Conservation (phyloP, 306 rosid species). For the Heteromeles arbutifolia region DNA sequence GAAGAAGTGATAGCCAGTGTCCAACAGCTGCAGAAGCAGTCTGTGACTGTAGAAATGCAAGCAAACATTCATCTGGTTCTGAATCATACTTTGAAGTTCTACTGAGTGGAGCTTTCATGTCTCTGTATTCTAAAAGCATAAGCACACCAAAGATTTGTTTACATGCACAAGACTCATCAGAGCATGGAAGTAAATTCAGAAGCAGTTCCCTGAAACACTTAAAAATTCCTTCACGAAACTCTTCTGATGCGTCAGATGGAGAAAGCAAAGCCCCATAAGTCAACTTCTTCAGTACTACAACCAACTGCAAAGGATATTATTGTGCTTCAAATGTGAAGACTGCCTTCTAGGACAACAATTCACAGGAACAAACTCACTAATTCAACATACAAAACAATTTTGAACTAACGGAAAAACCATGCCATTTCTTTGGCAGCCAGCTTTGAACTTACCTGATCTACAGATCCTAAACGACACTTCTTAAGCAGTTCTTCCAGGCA, state of each 20-base stretch:
- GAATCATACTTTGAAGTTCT: conserved; percentile 28
- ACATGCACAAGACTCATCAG: conserved; percentile 55
- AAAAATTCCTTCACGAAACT: conserved; percentile 88
- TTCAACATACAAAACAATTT: background rate
- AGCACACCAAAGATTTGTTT: conserved; percentile 46
- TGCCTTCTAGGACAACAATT: background rate
- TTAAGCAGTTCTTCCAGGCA: conserved; percentile 80
- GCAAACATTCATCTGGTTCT: conserved; percentile 66
- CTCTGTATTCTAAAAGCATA: conserved; percentile 39
- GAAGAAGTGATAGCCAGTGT: conserved; percentile 95
- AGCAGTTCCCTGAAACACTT: conserved; percentile 70
- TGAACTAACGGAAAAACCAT: background rate
- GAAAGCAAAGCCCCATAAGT: conserved; percentile 82
- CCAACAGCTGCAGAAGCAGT: conserved; percentile 84
- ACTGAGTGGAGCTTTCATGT: conserved; percentile 18
- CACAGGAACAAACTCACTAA: background rate
- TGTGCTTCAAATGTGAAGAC: conserved; percentile 5
- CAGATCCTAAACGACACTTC: conserved; percentile 73
- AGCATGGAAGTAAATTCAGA: conserved; percentile 56
- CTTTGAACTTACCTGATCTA: conserved; percentile 58
- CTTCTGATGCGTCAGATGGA: conserved; percentile 91
- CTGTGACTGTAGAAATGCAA: conserved; percentile 66
- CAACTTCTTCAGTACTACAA: conserved; percentile 81
- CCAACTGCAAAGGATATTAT: conserved; percentile 62
- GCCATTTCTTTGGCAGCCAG: background rate